A percentile compares a stretch with the other conserved stretches of the same genome.
phyloP scores from a whole-genome alignment of 2,329 filamentous ascomycete species.

The Trichophyton verrucosum region DNA sequence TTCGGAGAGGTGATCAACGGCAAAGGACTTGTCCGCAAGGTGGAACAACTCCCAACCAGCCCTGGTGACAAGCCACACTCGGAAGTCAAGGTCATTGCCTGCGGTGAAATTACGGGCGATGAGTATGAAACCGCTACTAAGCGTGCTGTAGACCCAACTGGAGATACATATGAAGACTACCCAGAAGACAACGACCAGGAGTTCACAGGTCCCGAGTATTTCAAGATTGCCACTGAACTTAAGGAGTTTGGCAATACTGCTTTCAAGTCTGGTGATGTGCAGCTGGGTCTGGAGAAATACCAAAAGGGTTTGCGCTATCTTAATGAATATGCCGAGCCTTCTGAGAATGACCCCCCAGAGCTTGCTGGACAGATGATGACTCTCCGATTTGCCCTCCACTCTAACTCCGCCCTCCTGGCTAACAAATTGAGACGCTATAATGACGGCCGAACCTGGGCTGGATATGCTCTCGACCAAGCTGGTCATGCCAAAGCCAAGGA shows the following conservation, averaged over 20 bases:
- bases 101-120: constrained; percentile 67
- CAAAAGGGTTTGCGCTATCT: constrained; percentile 84
- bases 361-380: constrained; percentile 55
- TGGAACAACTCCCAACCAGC: constrained; percentile 71
- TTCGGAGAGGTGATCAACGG: constrained; percentile 90
- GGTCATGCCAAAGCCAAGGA: constrained; percentile 50
- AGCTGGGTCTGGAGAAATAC: constrained; percentile 75
- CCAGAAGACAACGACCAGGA: constrained; percentile 66
- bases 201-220: constrained; percentile 54
- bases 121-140: constrained; percentile 54
- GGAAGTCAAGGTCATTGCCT: constrained; percentile 66
- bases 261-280: constrained; percentile 66
- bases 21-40: constrained; percentile 78
- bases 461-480: constrained; percentile 55
- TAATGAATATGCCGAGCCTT: constrained; percentile 63
- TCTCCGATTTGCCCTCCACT: constrained; percentile 75
- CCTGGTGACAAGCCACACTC: constrained; percentile 63
- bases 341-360: constrained; percentile 57
- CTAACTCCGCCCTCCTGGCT: constrained; percentile 74
- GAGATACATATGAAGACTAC: constrained; percentile 90
- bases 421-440: constrained; percentile 64
- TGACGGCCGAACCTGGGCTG: constrained; percentile 58
- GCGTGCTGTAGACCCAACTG: constrained; percentile 63
- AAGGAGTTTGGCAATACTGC: constrained; percentile 89
- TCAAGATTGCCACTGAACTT: constrained; percentile 69